Percentiles rank a stretch among this genome's conserved stretches.
Evolutionary conservation across 2,329 filamentous ascomycete genomes (phyloP).

Genomic region (Metarhizium sp.): DNA sequence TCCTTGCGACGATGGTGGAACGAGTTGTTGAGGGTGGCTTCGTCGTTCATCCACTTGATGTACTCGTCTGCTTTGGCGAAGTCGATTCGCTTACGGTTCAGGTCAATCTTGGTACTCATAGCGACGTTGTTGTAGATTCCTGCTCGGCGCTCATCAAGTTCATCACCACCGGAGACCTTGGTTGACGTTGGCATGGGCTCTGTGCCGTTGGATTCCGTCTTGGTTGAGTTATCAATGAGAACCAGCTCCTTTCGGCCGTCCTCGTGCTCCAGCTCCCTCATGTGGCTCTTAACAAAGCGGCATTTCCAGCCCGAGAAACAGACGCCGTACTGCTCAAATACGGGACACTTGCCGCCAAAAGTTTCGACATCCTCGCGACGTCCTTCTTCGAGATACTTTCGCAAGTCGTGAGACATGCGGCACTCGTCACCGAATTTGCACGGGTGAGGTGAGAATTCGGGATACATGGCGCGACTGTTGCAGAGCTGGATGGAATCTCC

Average conservation of each 20-base stretch:
- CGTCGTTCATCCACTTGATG: conserved; percentile 66
- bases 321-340: conserved; percentile 65
- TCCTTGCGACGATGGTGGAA: conserved; percentile 32
- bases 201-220: conserved; percentile 2
- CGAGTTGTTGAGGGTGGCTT: conserved; percentile 31
- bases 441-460: conserved; percentile 72
- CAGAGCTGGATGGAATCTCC: conserved; percentile 72
- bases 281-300: conserved; percentile 81
- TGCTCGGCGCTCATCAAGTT: conserved; percentile 38
- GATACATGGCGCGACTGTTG: conserved; percentile 56
- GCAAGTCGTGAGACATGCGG: conserved; percentile 72
- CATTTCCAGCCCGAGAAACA: conserved; percentile 91
- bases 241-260: conserved; percentile 80
- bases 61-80: conserved; percentile 70
- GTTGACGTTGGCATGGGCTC: neutral
- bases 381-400: conserved; percentile 74
- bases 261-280: conserved; percentile 64
- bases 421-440: conserved; percentile 77
- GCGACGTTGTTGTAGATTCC: conserved; percentile 70
- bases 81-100: conserved; percentile 62
- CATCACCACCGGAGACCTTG: conserved; percentile 18
- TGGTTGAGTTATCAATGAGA: conserved; percentile 40
- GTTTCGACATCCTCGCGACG: conserved; percentile 72
- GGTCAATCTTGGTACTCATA: conserved; percentile 59
- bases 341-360: conserved; percentile 69